Base-by-base conservation (phyloP, 1,284 basidiomycete species). In the Ustilago curta region DNA sequence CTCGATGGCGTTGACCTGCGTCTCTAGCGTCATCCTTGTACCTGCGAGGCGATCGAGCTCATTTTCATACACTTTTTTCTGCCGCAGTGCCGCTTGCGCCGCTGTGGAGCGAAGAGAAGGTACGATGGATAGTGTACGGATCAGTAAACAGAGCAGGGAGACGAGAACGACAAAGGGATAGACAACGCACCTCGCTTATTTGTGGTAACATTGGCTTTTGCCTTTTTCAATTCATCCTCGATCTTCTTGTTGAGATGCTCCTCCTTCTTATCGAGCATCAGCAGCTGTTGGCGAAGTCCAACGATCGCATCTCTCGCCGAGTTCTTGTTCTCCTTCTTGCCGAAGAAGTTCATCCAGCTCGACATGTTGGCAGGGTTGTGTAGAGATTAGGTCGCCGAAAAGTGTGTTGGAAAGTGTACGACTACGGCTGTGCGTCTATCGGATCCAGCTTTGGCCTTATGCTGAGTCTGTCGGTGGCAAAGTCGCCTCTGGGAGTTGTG, bases 201-300 rank as follows among this genome's bases (percentile, higher is more conserved):
- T 50, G 91, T 90, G 50, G 97, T 93, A 35, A 94, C 95, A 85
- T 97, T 96, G 23, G 92, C 90, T 86, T 90, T 92, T 27, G 97
- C 97, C 87, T 95, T 97, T 88, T 91, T 91, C 80, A 91, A 82
- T 85, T 98, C 96, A 71, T 97, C 95, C 44, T 97, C 94, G 79
- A 99, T 94, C 91, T 97, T 95, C 89, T 93, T 95, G 88, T 93
- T 91, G 75, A 98, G 88, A 86, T 93, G 89, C 86, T 98, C 95
- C 88, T 99, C 97, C 88, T 97, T 97, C 93, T 98, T 99, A 89
- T 98, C 95, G 78, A 99, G 91, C 91, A 97, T 92, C 86, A 95
- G 90, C 53, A 87, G 79, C 81, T 87, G 86, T 49, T 74, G 83
- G 70, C 78, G 78, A 54, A 87, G 76, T 31, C 86, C 86, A 27